Evolutionary conservation across 2,329 filamentous ascomycete genomes (phyloP), one percentile per base, ranked within the genome.

Genomic region (Pseudocercospora vitis): DNA sequence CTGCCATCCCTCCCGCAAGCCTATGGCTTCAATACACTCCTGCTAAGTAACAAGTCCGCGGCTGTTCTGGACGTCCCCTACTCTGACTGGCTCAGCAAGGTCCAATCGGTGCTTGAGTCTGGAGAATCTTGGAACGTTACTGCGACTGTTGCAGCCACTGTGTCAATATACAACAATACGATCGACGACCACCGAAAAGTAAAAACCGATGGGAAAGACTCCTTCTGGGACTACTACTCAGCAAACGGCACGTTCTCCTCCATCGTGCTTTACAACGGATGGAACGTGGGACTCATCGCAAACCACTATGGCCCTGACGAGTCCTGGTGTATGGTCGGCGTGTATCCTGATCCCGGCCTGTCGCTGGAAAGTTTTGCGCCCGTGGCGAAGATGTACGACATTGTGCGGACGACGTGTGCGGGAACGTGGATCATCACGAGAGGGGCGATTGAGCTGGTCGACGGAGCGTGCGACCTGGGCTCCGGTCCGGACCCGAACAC

Each of bases 11-110:
- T 49, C 9, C 46, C 46, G 7, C n/a, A 12, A 9, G 29, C 46
- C 2, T 49, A 37, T 32, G 46, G 46, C 8, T 49, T 3, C 46
- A 49, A 49, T 31, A 35, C 29, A 7, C 18, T 49, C 5, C 11
- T 49, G 3, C 7, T 49, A 6, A n/a, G 24, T 21, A 19, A 26
- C 2, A 21, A 12, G 18, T 11, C 46, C 1, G 23, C 29, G 2
- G 46, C 46, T 19, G 1, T 39, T n/a, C 46, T 49, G 8, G 46
- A 49, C 11, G 46, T 9, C 1, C 46, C 46, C 3, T 12, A 49
- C 8, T 18, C 46, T 2, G 2, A 24, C 2, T 49, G 29, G 29
- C 7, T 49, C 5, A 7, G 9, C 4, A 37, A 18, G 2, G 18
- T 49, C 1, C 46, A 49, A 11, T 2, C 2, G 14, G n/a, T 11